These are phyloP conservation scores for Physaria fendleri DNA, from an alignment of 345 rosid species.

Conservation along the genomic window DNA sequence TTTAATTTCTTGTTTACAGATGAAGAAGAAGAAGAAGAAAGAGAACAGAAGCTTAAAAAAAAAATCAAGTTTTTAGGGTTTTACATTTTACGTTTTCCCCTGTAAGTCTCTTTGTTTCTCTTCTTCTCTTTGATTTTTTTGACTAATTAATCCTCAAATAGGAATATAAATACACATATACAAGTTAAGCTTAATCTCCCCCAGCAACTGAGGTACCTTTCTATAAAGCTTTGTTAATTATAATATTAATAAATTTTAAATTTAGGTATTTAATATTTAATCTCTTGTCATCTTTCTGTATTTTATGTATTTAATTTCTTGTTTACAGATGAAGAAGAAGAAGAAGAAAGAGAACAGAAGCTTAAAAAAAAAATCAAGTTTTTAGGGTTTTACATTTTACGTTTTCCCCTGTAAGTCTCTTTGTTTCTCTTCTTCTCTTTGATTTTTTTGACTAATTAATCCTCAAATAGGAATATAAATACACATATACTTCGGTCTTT, in stretches of 20 bases:
- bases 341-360: conserved; percentile 1
- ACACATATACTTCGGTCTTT: too few species aligned
- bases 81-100: conserved; percentile 13
- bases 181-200: too few species aligned
- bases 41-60: background rate
- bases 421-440: conserved; percentile 7
- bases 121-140: conserved; percentile 16
- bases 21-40: conserved; percentile 23
- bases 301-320: conserved; percentile 17
- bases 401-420: conserved; percentile 29
- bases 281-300: conserved; percentile 31
- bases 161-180: background rate
- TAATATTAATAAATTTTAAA: too few species aligned
- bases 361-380: background rate
- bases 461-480: background rate
- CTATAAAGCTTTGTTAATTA: too few species aligned
- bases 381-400: conserved; percentile 11
- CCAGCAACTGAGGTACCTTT: too few species aligned
- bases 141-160: background rate
- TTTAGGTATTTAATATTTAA: too few species aligned
- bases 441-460: conserved; percentile 12
- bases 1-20: conserved; percentile 30
- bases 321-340: conserved; percentile 32
- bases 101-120: conserved; percentile 23
- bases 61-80: conserved; percentile 12